phyloP scores from a whole-genome alignment of 139 green algal genomes.

The Chlorella vulgaris region DNA sequence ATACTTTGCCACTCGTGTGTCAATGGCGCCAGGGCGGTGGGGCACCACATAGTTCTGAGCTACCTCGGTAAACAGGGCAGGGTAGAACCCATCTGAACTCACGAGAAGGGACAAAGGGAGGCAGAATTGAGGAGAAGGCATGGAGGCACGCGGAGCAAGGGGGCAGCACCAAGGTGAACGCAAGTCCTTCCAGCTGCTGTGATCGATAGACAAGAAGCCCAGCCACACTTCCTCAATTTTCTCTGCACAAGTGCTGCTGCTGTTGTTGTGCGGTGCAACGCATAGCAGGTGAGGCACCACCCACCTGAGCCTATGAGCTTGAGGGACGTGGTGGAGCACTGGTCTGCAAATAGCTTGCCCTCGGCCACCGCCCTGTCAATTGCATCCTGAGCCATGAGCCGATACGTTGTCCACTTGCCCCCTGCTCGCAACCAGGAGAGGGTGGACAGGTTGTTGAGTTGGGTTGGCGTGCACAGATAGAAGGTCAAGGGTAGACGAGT shows the following conservation, averaged over 20 bases:
- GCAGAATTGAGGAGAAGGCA: too few relatives aligned
- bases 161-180: too few relatives aligned
- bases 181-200: too few relatives aligned
- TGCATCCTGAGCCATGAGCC: slow-evolving; percentile 84
- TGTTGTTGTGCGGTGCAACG: too few relatives aligned
- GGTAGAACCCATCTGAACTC: slow-evolving; percentile 58
- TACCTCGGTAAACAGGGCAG: slow-evolving; percentile 76
- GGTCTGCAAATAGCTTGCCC: slow-evolving; percentile 38
- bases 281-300: slow-evolving; percentile 64
- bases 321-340: slow-evolving; percentile 53
- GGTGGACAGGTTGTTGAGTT: background rate
- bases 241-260: too few relatives aligned
- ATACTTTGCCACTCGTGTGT: slow-evolving; percentile 71
- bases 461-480: background rate
- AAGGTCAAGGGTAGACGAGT: background rate
- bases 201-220: too few relatives aligned
- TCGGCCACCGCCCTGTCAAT: slow-evolving; percentile 64
- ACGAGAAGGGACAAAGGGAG: background rate
- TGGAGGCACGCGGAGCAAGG: too few relatives aligned
- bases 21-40: slow-evolving; percentile 75
- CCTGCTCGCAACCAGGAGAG: slow-evolving; percentile 40
- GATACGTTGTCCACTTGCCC: slow-evolving; percentile 99
- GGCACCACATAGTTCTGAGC: slow-evolving; percentile 85
- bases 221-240: too few relatives aligned
- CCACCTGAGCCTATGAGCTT: slow-evolving; percentile 20